A percentile compares a stretch with the other conserved stretches of the same genome.
These are phyloP conservation scores for Colletotrichum plurivorum DNA, from an alignment of 2,329 filamentous ascomycete genomes.

Conservation along the genomic window DNA sequence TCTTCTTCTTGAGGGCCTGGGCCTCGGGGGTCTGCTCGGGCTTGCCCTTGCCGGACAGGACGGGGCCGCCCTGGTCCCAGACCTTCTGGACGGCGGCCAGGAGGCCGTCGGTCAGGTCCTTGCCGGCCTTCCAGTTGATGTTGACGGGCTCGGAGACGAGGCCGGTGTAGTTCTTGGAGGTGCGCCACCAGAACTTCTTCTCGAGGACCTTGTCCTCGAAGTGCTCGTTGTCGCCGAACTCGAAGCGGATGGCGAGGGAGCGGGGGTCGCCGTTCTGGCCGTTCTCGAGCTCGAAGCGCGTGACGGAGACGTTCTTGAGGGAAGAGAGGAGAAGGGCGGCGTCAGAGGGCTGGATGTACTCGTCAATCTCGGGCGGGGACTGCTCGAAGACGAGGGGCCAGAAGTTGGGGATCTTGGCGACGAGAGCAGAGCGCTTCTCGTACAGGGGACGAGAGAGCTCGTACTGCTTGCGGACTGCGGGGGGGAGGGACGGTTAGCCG, in stretches of 20 bases:
- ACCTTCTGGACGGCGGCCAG: slow-evolving; percentile 80
- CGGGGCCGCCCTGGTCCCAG: slow-evolving; percentile 64
- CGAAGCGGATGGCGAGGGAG: slow-evolving; percentile 82
- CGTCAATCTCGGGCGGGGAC: slow-evolving; percentile 87
- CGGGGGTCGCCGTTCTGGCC: slow-evolving; percentile 80
- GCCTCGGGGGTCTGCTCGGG: slow-evolving; percentile 58
- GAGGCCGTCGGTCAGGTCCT: slow-evolving; percentile 87
- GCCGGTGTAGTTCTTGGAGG: slow-evolving; percentile 77
- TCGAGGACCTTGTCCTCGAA: slow-evolving; percentile 84
- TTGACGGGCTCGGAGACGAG: slow-evolving; percentile 90
- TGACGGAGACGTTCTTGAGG: slow-evolving; percentile 79
- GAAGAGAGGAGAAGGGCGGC: slow-evolving; percentile 78
- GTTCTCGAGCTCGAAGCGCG: slow-evolving; percentile 80
- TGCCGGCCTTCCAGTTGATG: slow-evolving; percentile 88
- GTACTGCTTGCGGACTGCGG: slow-evolving; percentile 79
- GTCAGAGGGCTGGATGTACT: slow-evolving; percentile 88
- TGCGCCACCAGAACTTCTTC: slow-evolving; percentile 93
- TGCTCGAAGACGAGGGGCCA: slow-evolving; percentile 96
- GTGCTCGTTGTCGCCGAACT: slow-evolving; percentile 85
- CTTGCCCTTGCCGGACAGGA: slow-evolving; percentile 56
- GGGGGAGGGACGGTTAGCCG: not conserved
- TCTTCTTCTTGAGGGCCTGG: slow-evolving; percentile 67
- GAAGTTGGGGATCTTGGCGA: slow-evolving; percentile 86
- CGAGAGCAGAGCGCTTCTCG: slow-evolving; percentile 78
- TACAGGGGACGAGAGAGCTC: slow-evolving; percentile 79